A percentile compares a stretch with the other conserved stretches of the same genome.
Evolutionary conservation across 257 asterid species (phyloP).

Genomic region (Gentiana dahurica): DNA sequence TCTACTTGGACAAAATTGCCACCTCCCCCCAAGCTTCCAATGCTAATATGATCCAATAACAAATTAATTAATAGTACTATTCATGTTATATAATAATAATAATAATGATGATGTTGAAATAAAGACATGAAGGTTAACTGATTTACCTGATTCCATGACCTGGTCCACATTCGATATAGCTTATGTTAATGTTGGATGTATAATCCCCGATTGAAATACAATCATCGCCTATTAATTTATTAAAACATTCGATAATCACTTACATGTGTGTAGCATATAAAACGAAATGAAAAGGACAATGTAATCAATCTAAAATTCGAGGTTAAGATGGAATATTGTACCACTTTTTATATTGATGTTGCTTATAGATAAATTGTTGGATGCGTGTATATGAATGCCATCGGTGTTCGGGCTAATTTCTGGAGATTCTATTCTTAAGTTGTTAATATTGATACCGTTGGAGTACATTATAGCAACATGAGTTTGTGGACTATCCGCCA

Average conservation of each 20-base stretch:
- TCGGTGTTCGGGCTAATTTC: conserved; percentile 65
- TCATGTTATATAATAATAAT: background rate
- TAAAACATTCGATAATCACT: no score
- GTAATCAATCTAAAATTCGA: background rate
- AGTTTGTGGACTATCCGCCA: conserved; percentile 53
- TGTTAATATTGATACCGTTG: conserved; percentile 27
- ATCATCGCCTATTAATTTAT: conserved; percentile 47
- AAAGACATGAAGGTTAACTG: background rate
- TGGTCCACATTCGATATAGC: conserved; percentile 51
- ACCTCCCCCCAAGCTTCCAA: conserved; percentile 66
- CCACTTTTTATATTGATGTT: conserved; percentile 41
- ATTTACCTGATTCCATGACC: conserved; percentile 81
- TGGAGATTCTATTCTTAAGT: conserved; percentile 44
- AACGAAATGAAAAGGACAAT: background rate
- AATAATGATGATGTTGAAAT: background rate
- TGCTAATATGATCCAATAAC: conserved; percentile 20
- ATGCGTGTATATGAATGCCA: conserved; percentile 67
- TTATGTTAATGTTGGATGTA: conserved; percentile 31
- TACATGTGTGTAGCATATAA: background rate
- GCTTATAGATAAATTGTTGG: conserved; percentile 28
- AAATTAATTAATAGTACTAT: background rate
- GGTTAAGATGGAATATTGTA: background rate
- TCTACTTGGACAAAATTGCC: conserved; percentile 51
- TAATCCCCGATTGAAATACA: conserved; percentile 71
- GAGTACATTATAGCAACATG: conserved; percentile 36